Evolutionary conservation across 2,329 filamentous ascomycete genomes (phyloP).

Genomic region (Fusarium beomiforme): DNA sequence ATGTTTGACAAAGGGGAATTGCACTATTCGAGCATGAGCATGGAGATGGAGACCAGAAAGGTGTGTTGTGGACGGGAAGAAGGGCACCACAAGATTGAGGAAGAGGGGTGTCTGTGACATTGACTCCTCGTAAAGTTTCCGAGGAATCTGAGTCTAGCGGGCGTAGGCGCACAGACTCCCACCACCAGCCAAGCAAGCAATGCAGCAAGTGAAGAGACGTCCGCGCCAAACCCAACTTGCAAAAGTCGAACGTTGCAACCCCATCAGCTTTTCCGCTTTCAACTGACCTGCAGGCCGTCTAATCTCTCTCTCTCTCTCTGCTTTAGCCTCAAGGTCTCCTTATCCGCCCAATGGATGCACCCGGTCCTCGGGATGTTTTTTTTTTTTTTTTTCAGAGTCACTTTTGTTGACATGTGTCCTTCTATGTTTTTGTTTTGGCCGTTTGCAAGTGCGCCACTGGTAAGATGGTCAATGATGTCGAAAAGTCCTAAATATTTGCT

Average conservation of each 20-base stretch:
- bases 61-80: conserved; percentile 20
- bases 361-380: conserved; percentile 31
- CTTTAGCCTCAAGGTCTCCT: conserved; percentile 31
- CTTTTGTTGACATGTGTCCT: background rate
- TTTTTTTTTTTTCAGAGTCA: conserved; percentile 7
- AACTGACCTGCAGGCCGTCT: conserved; percentile 27
- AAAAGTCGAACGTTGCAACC: conserved; percentile 31
- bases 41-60: background rate
- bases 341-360: conserved; percentile 19
- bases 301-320: conserved; percentile 13
- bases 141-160: conserved; percentile 13
- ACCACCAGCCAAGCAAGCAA: conserved; percentile 17
- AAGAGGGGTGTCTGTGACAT: background rate
- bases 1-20: conserved; percentile 3
- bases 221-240: conserved; percentile 18
- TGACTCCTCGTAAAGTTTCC: conserved; percentile 3
- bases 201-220: background rate
- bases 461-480: background rate
- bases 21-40: background rate
- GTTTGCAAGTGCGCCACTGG: conserved; percentile 12
- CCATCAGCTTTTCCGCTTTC: conserved; percentile 18
- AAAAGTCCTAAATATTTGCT: background rate
- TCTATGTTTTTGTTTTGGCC: background rate
- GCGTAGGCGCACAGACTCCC: conserved; percentile 35
- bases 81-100: conserved; percentile 3